A percentile compares a stretch with the other conserved stretches of the same genome.
Conservation (phyloP, 257 asterid species). For the Pogostemon cablin region DNA sequence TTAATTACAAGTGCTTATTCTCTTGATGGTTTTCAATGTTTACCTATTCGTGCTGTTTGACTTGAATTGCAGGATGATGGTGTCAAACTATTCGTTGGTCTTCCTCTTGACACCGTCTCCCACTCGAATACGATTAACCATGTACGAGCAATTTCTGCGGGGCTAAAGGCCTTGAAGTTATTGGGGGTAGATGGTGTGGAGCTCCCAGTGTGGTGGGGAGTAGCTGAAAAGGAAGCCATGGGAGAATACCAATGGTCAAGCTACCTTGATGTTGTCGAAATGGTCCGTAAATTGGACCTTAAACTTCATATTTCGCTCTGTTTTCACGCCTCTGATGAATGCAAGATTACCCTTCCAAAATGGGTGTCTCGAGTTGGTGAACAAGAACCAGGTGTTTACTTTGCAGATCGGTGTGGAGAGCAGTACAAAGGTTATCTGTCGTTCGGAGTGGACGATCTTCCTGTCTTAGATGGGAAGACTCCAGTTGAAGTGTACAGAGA, state of each 20-base stretch:
- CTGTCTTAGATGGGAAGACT: constrained; percentile 77
- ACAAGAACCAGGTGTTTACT: constrained; percentile 55
- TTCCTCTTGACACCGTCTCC: constrained; percentile 81
- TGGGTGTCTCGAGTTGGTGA: constrained; percentile 73
- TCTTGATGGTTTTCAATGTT: too few relatives aligned
- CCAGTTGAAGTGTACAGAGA: constrained; percentile 66
- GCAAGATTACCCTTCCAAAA: constrained; percentile 55
- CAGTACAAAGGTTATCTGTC: constrained; percentile 65
- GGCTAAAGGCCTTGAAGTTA: constrained; percentile 75
- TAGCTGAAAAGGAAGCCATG: constrained; percentile 69
- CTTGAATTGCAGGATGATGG: constrained; percentile 51
- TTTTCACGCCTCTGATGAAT: constrained; percentile 62
- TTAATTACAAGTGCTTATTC: too few relatives aligned
- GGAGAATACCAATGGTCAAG: constrained; percentile 81
- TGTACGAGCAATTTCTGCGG: constrained; percentile 72
- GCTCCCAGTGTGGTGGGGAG: constrained; percentile 95
- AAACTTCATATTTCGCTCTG: constrained; percentile 73
- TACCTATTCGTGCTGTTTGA: background rate
- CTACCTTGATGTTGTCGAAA: constrained; percentile 65
- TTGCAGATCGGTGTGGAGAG: constrained; percentile 60
- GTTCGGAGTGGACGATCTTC: constrained; percentile 64
- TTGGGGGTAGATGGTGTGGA: constrained; percentile 85
- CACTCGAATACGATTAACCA: constrained; percentile 55
- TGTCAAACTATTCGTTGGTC: constrained; percentile 67
- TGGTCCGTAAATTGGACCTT: constrained; percentile 65